phyloP scores from a whole-genome alignment of 225 moss, liverwort and hornwort genomes.

The Antitrichia curtipendula region DNA sequence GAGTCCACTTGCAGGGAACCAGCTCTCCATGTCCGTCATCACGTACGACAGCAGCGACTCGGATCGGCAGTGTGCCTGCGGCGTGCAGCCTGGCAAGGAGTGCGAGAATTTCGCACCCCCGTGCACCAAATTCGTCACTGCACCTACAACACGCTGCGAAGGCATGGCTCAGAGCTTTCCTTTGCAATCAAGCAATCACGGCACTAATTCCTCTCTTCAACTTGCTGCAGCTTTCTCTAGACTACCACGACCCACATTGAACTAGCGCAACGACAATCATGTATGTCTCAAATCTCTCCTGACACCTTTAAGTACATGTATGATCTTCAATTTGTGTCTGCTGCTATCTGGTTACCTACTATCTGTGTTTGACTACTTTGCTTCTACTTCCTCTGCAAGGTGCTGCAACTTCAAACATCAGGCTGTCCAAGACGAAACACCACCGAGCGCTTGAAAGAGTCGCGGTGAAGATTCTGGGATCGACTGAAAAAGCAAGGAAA shows the following conservation, averaged over 20 bases:
- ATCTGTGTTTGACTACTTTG: neutral
- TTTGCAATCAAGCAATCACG: neutral
- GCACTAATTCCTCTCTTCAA: neutral
- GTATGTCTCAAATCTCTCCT: neutral
- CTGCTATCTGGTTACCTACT: neutral
- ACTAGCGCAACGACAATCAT: neutral
- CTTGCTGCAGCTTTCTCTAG: neutral
- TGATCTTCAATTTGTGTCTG: neutral
- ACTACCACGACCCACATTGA: neutral
- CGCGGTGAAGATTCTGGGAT: neutral
- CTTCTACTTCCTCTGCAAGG: neutral
- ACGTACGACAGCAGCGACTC: slow-evolving; percentile 7
- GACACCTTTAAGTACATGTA: neutral
- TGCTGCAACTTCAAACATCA: neutral
- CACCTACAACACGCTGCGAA: slow-evolving; percentile 27
- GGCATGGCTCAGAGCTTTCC: slow-evolving; percentile 22
- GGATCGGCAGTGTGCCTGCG: slow-evolving; percentile 27
- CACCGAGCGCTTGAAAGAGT: neutral
- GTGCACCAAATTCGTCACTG: slow-evolving; percentile 8
- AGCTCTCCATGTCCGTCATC: slow-evolving; percentile 19
- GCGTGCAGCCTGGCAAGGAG: slow-evolving; percentile 11
- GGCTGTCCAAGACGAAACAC: neutral
- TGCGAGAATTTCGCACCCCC: slow-evolving; percentile 6
- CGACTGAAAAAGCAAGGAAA: neutral
- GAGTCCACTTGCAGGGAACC: slow-evolving; percentile 26